These are phyloP conservation scores for Filobasidium wieringae DNA, from an alignment of 768 basidiomycete species.

Conservation along the genomic window DNA sequence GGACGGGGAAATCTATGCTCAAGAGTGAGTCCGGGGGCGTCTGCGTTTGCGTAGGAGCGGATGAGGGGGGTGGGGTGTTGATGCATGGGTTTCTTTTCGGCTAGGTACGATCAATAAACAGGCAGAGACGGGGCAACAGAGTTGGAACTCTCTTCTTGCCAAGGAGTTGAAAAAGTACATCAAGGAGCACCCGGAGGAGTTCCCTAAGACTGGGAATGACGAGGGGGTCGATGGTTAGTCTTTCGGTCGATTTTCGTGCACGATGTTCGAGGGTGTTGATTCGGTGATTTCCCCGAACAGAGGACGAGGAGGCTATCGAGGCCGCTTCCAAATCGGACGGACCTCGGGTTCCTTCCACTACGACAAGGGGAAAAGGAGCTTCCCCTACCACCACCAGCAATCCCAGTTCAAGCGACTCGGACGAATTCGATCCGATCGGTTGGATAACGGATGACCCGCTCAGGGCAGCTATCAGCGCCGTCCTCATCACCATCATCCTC, in stretches of 20 bases:
- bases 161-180: conserved; percentile 8
- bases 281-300: neutral
- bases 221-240: neutral
- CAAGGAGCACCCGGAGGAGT: conserved; percentile 16
- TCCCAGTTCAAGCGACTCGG: neutral
- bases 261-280: neutral
- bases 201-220: conserved; percentile 3
- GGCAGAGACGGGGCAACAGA: conserved; percentile 16
- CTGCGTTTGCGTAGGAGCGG: neutral
- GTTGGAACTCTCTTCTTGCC: conserved; percentile 18
- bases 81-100: too few relatives aligned
- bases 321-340: neutral
- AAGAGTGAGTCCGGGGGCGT: conserved; percentile 9
- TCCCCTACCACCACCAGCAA: neutral
- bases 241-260: neutral
- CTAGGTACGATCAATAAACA: conserved; percentile 16
- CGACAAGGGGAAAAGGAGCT: neutral
- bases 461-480: conserved; percentile 1
- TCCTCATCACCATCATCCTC: conserved; percentile 1
- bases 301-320: neutral
- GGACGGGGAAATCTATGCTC: conserved; percentile 16
- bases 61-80: too few relatives aligned
- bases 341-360: neutral
- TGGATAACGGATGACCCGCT: conserved; percentile 7
- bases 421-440: neutral